Conservation (phyloP, 768 basidiomycete genomes). For the Kwoniella bestiolae region DNA sequence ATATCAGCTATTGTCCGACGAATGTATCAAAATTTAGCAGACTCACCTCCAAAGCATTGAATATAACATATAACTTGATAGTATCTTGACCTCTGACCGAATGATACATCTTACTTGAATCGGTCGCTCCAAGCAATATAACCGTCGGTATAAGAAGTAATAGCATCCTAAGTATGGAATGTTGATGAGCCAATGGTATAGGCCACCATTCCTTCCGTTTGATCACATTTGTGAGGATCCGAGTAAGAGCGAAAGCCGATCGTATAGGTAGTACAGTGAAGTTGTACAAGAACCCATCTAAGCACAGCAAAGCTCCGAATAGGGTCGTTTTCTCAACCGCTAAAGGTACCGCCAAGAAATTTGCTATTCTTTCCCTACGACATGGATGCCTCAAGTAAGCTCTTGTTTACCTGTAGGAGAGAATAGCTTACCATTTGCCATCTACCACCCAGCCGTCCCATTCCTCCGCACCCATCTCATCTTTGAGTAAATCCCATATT, state of each 20-base stretch:
- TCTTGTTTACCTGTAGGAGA: neutral
- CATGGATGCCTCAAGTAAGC: neutral
- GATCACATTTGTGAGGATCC: slow-evolving; percentile 55
- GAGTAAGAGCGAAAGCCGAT: slow-evolving; percentile 45
- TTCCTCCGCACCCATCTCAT: slow-evolving; percentile 51
- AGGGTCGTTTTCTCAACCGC: slow-evolving; percentile 89
- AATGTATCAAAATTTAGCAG: neutral
- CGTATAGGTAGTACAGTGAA: slow-evolving; percentile 97
- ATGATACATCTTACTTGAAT: slow-evolving; percentile 97
- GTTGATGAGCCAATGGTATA: slow-evolving; percentile 65
- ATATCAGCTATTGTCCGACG: neutral
- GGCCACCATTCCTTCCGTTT: slow-evolving; percentile 63
- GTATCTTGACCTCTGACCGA: slow-evolving; percentile 97
- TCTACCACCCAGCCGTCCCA: slow-evolving; percentile 54
- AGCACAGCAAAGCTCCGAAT: slow-evolving; percentile 89
- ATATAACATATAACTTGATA: slow-evolving; percentile 98
- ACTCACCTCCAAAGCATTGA: slow-evolving; percentile 93
- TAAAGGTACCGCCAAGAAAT: slow-evolving; percentile 88
- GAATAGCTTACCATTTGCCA: slow-evolving; percentile 51
- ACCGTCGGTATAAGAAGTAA: slow-evolving; percentile 75
- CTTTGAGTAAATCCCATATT: slow-evolving; percentile 53
- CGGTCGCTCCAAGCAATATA: slow-evolving; percentile 79
- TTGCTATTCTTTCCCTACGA: slow-evolving; percentile 84
- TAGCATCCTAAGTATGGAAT: slow-evolving; percentile 81
- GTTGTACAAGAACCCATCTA: slow-evolving; percentile 96